Evolutionary conservation across 352 stramenopile species (phyloP), one percentile per base, ranked within the genome.

Genomic region (Phytophthora pluvialis): DNA sequence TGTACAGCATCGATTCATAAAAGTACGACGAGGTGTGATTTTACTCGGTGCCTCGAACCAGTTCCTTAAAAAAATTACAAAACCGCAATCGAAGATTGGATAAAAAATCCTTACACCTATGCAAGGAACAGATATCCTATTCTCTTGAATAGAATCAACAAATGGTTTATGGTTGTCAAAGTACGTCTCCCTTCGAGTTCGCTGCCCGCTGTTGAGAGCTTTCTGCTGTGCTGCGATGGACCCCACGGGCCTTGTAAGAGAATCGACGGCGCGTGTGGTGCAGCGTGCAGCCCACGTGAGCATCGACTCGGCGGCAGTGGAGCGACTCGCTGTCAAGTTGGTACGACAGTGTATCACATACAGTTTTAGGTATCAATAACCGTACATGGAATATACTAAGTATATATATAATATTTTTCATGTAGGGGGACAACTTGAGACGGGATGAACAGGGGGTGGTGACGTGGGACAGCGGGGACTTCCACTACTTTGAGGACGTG

Each of bases 401-500:
- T 13, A 15, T 7, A 48, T 7, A 48, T n/a, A 33, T 32, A 26
- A 57, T 43, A 26, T 56, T 38, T 43, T 52, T 57, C 45, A 15
- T 57, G 8, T 12, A 83, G 77, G 65, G 77, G 32, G 39, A 71
- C 1, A 78, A 64, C 13, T 62, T 88, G 21, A 60, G 69, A 47
- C 31, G 47, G 6, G 66, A 85, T 10, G 60, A 80, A 25, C 74
- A 81, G 18, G 78, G 72, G 6, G 54, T 80, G 15, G 76, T 85
- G 44, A 84, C 76, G 45, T 97, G 89, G 89, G 83, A 94, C 75
- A 87, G 80, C 46, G 73, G 76, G 1, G 82, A 90, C 60, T 94
- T 91, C 59, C 89, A 97, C 74, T 97, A 93, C 70, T 91, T 82
- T 43, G 80, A 61, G 1, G 89, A 97, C 35, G 83, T 88, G 28